Evolutionary conservation across 1,284 basidiomycete genomes (phyloP), one percentile per base, ranked within the genome.

Genomic region (Ustilago loliicola): DNA sequence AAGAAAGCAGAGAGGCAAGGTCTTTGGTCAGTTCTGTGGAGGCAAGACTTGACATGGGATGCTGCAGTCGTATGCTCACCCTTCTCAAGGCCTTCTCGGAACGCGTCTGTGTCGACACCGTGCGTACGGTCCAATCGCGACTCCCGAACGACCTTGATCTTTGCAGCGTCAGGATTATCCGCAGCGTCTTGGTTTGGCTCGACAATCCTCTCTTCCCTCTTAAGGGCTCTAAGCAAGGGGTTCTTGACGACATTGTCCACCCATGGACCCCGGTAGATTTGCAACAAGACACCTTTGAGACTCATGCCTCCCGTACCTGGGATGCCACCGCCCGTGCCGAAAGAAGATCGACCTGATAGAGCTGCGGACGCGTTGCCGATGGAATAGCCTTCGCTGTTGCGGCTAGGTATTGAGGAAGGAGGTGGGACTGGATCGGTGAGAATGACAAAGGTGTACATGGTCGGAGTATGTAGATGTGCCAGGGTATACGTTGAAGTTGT

Each of bases 381-480:
- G 47, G 70, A 61, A 47, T 72, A 74, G 7, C 72, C 75, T 47
- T 79, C 73, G 55, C 51, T 72, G 57, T 25, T 61, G 59, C 63
- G 76, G 36, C 47, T 64, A 54, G 77, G 60, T 70, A 77, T 67
- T 47, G 79, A 64, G 45, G 78, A 69, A 11, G 80, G 78, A 7
- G 79, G 67, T 40, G 92, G 92, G 74, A 90, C 89, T 1, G 94
- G 93, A 84, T 97, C 95, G 69, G 92, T 94, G 80, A 99, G 90
- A 88, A 98, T 93, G 81, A 98, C 90, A 87, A 99, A 97, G 84
- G 96, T 97, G 90, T 95, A 97, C 47, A 94, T 93, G 9, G 95
- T 94, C 1, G 92, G 85, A 2, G 96, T 96, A 87, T 98, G 95
- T 87, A 93, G 94, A 61, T 98, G 89, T 87, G 98, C 95, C 8